Percentiles rank a stretch among this genome's conserved stretches.
phyloP scores from a whole-genome alignment of 768 basidiomycete genomes.

The Collybia sordida region DNA sequence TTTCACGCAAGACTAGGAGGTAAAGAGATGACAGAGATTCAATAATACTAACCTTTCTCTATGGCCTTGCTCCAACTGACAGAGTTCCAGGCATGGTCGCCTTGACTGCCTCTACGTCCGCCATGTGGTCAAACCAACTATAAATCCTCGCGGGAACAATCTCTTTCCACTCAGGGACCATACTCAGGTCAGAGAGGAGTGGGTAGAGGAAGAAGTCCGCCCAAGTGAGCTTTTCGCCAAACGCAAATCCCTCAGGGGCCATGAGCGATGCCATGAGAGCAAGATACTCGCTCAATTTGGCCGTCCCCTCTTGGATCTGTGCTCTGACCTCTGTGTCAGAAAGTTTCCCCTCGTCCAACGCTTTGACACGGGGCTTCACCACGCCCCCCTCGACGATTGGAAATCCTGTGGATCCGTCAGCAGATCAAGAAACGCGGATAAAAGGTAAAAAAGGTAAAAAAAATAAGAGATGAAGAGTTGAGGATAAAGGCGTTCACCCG shows the following conservation, averaged over 20 bases:
- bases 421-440: background rate
- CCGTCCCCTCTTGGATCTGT: slow-evolving; percentile 18
- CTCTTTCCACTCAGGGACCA: slow-evolving; percentile 27
- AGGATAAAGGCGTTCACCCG: too few relatives aligned
- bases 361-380: slow-evolving; percentile 29
- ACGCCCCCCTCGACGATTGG: slow-evolving; percentile 26
- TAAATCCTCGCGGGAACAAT: slow-evolving; percentile 14
- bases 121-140: slow-evolving; percentile 25
- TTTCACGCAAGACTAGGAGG: too few relatives aligned
- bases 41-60: background rate
- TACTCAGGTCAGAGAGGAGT: slow-evolving; percentile 26
- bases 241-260: slow-evolving; percentile 21
- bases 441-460: too few relatives aligned
- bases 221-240: slow-evolving; percentile 27
- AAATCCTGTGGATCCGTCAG: slow-evolving; percentile 19
- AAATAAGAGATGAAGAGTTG: too few relatives aligned
- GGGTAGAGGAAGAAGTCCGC: slow-evolving; percentile 34
- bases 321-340: slow-evolving; percentile 18
- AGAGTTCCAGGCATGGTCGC: slow-evolving; percentile 26
- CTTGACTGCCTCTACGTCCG: slow-evolving; percentile 22
- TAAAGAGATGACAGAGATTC: too few relatives aligned
- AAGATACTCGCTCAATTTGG: slow-evolving; percentile 21
- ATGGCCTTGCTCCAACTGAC: slow-evolving; percentile 24
- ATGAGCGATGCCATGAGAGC: slow-evolving; percentile 24
- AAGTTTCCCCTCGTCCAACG: slow-evolving; percentile 21